These are phyloP conservation scores for Castanopsis chinensis DNA, from an alignment of 306 rosid genomes.

Conservation along the genomic window DNA sequence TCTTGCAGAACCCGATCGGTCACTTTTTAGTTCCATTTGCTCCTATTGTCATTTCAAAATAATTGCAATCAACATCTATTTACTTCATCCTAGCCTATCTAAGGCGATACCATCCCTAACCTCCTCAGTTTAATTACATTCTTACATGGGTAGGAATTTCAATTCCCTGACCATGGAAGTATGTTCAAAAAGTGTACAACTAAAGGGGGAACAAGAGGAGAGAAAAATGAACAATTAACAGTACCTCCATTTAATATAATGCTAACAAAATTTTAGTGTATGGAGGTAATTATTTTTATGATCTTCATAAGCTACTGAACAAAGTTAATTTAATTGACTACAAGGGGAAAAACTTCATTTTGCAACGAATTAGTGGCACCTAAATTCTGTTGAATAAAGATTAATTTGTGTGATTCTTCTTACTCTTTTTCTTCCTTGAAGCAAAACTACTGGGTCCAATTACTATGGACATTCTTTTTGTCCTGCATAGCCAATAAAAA, in stretches of 20 bases:
- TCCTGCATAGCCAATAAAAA: conserved; percentile 40
- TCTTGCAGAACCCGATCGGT: no score
- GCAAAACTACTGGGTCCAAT: conserved; percentile 92
- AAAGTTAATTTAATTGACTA: neutral
- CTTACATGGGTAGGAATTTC: no score
- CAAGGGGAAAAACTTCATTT: neutral
- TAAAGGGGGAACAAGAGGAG: no score
- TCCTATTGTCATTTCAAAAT: no score
- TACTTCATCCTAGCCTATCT: no score
- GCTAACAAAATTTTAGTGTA: neutral
- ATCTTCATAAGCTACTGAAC: neutral
- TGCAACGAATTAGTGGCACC: conserved; percentile 1
- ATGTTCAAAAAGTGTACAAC: no score
- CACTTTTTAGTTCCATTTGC: no score
- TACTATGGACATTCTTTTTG: conserved; percentile 82
- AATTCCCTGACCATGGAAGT: no score
- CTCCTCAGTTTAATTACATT: no score
- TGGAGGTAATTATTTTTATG: neutral
- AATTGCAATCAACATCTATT: no score
- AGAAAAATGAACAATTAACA: no score
- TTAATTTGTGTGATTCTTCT: conserved; percentile 38
- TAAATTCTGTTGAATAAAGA: neutral
- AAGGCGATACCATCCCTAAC: no score
- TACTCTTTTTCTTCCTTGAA: conserved; percentile 86
- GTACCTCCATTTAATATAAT: neutral